Base-by-base conservation (phyloP, 768 basidiomycete species). In the Pholiota molesta region DNA sequence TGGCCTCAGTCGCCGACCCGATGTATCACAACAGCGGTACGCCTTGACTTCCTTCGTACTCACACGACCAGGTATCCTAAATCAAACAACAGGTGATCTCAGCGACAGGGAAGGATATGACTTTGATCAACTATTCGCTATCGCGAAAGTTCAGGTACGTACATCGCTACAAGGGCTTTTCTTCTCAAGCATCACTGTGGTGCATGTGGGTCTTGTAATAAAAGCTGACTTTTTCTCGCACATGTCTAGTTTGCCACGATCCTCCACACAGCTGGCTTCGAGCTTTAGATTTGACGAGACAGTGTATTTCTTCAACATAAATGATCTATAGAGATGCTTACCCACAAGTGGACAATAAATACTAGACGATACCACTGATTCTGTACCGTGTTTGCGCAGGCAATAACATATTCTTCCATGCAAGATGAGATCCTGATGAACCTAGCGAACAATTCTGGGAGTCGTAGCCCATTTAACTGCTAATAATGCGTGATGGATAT, bases 1-100 rank as follows among this genome's bases (percentile, higher is more conserved):
- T 47, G n/a, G 59, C 28, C 52, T 56, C 39, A 87, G 94, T 97
- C 70, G 87, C 82, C 17, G 94, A 95, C 72, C 93, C 93, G 10
- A 92, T 91, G 89, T 95, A 94, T 70, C 92, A 94, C 73, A 93
- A 92, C 72, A 89, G 88, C 68, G 88, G 90, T 86, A 62, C 29
- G 80, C 68, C 5, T 17, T 53, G n/a, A 61, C 40, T n/a, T 55
- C 10, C 52, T 61, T n/a, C 54, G 58, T 23, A 19, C 26, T 55
- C 59, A 17, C 19, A 31, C 5, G 26, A n/a, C 28, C 11, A 31
- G 42, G 33, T 39, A n/a, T 60, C 51, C 60, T 62, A 37, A 62
- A 10, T 23, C n/a, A 14, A 55, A 13, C 33, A 0, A 29, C 70
- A 83, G 91, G 90, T 42, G 95, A 97, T 71, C 58, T 96, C 52